Evolutionary conservation across 2,329 filamentous ascomycete genomes (phyloP).

Genomic region (Colletotrichum magnum): DNA sequence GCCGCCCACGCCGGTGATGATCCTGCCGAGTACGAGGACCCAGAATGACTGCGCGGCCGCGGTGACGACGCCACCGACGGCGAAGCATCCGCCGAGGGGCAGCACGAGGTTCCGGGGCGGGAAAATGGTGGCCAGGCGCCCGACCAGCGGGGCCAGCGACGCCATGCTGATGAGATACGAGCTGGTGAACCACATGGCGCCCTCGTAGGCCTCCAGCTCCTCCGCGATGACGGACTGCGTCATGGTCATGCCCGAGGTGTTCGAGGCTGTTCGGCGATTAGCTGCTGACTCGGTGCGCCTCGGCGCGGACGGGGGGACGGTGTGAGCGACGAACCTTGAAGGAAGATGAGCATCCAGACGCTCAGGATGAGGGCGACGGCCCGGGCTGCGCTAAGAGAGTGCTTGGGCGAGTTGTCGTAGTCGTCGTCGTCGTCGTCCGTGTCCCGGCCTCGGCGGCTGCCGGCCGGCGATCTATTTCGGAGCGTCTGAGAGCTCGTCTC

Average conservation of each 20-base stretch:
- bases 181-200: constrained; percentile 85
- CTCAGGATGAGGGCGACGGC: constrained; percentile 64
- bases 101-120: constrained; percentile 76
- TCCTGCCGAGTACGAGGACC: constrained; percentile 78
- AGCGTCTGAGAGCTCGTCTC: constrained; percentile 36
- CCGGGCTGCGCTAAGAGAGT: constrained; percentile 49
- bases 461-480: constrained; percentile 28
- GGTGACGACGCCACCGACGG: constrained; percentile 75
- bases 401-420: constrained; percentile 38
- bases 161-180: constrained; percentile 77
- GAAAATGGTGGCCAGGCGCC: constrained; percentile 82
- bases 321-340: constrained; percentile 64
- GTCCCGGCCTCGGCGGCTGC: constrained; percentile 16
- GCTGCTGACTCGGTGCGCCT: neutral
- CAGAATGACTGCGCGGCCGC: constrained; percentile 71
- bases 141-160: constrained; percentile 76
- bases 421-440: constrained; percentile 33
- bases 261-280: constrained; percentile 62
- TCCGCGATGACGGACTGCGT: constrained; percentile 83
- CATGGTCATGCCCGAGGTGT: constrained; percentile 86
- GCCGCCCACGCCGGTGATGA: constrained; percentile 77
- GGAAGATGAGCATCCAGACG: constrained; percentile 70
- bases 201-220: constrained; percentile 80
- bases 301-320: constrained; percentile 1
- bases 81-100: constrained; percentile 69